phyloP scores from a whole-genome alignment of 1,284 basidiomycete genomes.

The Lignosus rhinocerotis region DNA sequence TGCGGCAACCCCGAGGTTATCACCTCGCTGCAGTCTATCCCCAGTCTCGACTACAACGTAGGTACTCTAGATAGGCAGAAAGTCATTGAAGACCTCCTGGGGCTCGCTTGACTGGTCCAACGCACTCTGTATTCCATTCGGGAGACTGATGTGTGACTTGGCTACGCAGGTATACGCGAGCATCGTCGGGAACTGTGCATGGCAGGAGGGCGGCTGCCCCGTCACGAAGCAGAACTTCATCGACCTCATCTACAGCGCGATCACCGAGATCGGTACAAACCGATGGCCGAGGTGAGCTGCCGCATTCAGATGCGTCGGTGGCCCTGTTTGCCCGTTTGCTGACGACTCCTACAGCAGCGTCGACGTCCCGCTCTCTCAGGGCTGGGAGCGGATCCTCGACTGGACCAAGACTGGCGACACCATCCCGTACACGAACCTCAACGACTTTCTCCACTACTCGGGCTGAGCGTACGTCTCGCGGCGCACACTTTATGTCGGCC shows the following conservation, averaged over 20 bases:
- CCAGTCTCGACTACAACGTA: constrained; percentile 1
- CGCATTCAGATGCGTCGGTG: background rate
- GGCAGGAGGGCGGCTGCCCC: background rate
- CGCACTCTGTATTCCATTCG: background rate
- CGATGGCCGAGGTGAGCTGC: background rate
- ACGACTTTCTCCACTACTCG: constrained; percentile 1
- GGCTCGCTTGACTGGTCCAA: background rate
- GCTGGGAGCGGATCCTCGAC: background rate
- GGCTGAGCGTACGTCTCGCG: too few relatives aligned
- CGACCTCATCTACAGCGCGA: background rate
- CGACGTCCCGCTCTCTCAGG: background rate
- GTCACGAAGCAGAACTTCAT: constrained; percentile 3
- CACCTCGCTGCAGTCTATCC: background rate
- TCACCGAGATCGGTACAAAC: background rate
- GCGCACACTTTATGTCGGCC: too few relatives aligned
- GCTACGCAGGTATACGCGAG: background rate
- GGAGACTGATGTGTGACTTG: background rate
- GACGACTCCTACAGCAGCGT: background rate
- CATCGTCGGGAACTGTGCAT: constrained; percentile 1
- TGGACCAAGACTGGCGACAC: background rate
- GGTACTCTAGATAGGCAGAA: too few relatives aligned
- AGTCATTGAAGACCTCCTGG: too few relatives aligned
- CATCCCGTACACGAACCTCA: background rate
- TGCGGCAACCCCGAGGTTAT: background rate
- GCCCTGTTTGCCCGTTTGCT: background rate